Evolutionary conservation across 441 rosid species (phyloP), one percentile per base, ranked within the genome.

Genomic region (Erodium trifolium): DNA sequence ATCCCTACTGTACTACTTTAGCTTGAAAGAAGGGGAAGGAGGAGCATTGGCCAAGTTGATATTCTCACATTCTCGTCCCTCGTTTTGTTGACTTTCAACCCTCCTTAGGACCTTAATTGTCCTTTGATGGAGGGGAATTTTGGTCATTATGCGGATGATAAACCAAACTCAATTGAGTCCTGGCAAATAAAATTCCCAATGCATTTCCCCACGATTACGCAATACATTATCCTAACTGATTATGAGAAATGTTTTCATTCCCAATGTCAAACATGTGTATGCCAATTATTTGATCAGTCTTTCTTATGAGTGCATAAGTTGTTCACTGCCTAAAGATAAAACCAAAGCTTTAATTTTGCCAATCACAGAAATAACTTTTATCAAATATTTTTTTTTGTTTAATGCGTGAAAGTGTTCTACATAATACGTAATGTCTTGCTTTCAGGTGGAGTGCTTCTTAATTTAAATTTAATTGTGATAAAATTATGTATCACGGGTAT

Each of bases 1-100:
- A 55, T 55, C 63, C 27, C 63, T 16, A 18, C 65, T 62, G 34
- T 62, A 23, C 65, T 11, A 62, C 65, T 62, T 62, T 10, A 11
- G 65, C 35, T 59, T 18, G 29, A 17, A 19, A 59, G 11, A 6
- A 57, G 13, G 62, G 23, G 23, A 11, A 23, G 14, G 31, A 59
- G 31, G 63, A 1, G 31, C 27, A 2, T 59, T 59, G 29, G 31
- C 14, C 29, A 59, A 59, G 59, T 45, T 45, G 51, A 45, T 45
- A 45, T 12, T 45, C 4, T 45, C 51, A 45, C 8, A 17, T 57
- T 17, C 63, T 16, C 3, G 29, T n/a, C 29, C 63, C 29, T 16
- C 12, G 1, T 57, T 17, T 18, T 13, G 6, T 57, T 57, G 63
- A 17, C 19, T 17, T 17, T 18, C 63, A 18, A 16, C 63, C 9